phyloP scores from a whole-genome alignment of 2,329 filamentous ascomycete species.

The Colletotrichum agaves region DNA sequence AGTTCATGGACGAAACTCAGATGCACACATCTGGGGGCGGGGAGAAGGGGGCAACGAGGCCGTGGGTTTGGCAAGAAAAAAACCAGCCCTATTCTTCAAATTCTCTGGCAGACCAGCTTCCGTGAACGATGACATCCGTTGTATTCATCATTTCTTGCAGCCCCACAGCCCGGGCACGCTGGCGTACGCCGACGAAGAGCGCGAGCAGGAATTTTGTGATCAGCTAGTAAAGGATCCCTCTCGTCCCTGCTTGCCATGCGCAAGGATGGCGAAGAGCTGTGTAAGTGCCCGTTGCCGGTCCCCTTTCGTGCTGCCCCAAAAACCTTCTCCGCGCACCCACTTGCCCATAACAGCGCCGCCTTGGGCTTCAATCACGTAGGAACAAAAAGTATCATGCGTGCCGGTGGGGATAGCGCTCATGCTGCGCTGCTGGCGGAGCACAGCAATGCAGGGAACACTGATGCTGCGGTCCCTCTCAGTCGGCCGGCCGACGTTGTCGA shows the following conservation, averaged over 20 bases:
- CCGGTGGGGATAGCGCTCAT: conserved; percentile 6
- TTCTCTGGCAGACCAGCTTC: conserved; percentile 72
- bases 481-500: conserved; percentile 79
- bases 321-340: conserved; percentile 10
- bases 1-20: conserved; percentile 70
- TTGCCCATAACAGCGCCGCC: background rate
- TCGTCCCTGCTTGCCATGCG: conserved; percentile 77
- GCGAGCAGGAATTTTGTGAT: conserved; percentile 77
- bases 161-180: conserved; percentile 65
- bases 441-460: conserved; percentile 72
- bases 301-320: background rate
- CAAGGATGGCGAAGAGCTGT: conserved; percentile 69
- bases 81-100: conserved; percentile 79
- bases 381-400: conserved; percentile 18
- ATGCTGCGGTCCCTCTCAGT: conserved; percentile 84
- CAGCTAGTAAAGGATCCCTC: conserved; percentile 77
- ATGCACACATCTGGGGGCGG: too few relatives aligned
- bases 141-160: conserved; percentile 62
- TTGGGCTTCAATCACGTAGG: conserved; percentile 15
- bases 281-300: conserved; percentile 42
- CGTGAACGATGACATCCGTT: conserved; percentile 68
- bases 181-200: conserved; percentile 71
- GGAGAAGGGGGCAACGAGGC: conserved; percentile 66
- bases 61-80: conserved; percentile 72
- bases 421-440: conserved; percentile 16